Evolutionary conservation across 371 early-diverging fungal genomes (phyloP), one percentile per base, ranked within the genome.

Genomic region (Synchytrium microbalum): DNA sequence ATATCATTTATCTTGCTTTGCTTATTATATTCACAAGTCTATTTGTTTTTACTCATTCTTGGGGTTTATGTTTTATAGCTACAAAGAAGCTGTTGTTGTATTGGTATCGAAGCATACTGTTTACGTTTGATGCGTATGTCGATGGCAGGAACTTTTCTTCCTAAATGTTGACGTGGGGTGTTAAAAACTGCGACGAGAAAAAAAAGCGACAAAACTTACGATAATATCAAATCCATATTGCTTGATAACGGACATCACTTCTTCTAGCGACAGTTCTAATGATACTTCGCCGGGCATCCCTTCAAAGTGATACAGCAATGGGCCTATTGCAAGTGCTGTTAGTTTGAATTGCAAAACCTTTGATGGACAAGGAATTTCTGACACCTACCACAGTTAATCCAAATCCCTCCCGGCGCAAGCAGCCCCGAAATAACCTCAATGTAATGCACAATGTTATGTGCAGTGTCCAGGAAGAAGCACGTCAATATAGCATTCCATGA

Each of bases 391-490:
- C 90, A 75, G 69, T 97, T 96, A 66, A 97, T 93, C 98, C 98
- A 97, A n/a, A 86, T 73, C 0, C 94, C 96, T 23, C 89, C 89
- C 19, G 82, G 79, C 70, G 87, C 88, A 61, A 97, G 71, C 14
- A 84, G 73, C 19, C 81, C 70, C 67, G 86, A 80, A 63, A 97
- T 90, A 0, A 85, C 81, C 62, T 90, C 89, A 32, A 97, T 71
- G 67, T 96, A 96, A 27, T 88, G 84, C 24, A 92, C 67, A 31
- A 92, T 85, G 68, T 96, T 93, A 66, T 91, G 88, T 24, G 95
- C 95, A 0, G 98, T 96, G 69, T 97, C 98, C 57, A 97, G 87
- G 71, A 96, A 97, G 80, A 92, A 97, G 72, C 95, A 94, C 0
- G 95, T 95, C 0, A 92, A 91, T 1, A 95, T 78, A 0, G 84